Base-by-base conservation (phyloP, 1,284 basidiomycete species). In the Pseudozyma thailandica region DNA sequence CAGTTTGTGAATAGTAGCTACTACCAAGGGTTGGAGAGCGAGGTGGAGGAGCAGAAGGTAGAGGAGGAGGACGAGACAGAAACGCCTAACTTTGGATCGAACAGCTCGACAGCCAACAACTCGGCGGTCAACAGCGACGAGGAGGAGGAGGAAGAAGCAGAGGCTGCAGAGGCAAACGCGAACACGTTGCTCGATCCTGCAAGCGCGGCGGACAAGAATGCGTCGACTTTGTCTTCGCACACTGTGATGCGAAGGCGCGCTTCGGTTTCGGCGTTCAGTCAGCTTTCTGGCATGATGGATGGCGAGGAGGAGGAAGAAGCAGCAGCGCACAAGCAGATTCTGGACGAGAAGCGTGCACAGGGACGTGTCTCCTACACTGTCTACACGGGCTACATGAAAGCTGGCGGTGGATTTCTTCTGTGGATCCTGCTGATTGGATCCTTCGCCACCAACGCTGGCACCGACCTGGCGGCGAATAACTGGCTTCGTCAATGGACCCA, bases 211-310 rank as follows among this genome's bases (percentile, higher is more conserved):
- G 50, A 31, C 31, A 53, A 58, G 46, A 39, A 46, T 15, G 70
- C 68, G 0, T 62, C 57, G 0, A 44, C 54, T 1, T 46, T 72
- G 41, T 74, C 39, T 3, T 13, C 39, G 16, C 21, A 41, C 12
- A 75, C 79, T 0, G 21, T 56, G 25, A 18, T 21, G 35, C 78
- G 74, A 13, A 74, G 72, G 9, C 50, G 74, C 1, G 74, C 79
- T 8, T 46, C 48, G 6, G 33, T 35, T 7, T 61, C 65, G 35
- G 45, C 62, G 6, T 90, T 92, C 12, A 92, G 91, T 79, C 80
- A 81, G 12, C 84, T 87, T 4, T 92, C 91, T 76, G 78, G 91
- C 23, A 81, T 81, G 25, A 89, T 90, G 0, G 90, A 88, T 3
- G 84, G 23, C 6, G 54, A 47, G 3, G 51, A 28, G 12, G 44